Evolutionary conservation across 805 yeast genomes (phyloP).

Genomic region (Starmerella potacharoeniae): DNA sequence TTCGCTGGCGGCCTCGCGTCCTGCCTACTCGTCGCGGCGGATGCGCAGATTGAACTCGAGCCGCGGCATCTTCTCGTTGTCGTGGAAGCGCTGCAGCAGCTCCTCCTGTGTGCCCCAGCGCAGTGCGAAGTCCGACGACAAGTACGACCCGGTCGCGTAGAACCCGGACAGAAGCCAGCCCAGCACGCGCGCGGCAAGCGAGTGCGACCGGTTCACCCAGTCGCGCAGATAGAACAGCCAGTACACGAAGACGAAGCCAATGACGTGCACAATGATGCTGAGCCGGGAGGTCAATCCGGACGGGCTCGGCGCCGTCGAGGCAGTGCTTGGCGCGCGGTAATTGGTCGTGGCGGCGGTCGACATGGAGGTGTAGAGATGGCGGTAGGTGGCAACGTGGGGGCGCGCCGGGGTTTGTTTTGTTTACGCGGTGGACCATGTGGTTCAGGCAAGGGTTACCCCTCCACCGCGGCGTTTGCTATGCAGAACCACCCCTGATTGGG

Average conservation of each 20-base stretch:
- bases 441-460: too few relatives aligned
- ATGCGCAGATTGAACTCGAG: neutral
- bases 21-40: neutral
- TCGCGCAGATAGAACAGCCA: constrained; percentile 6
- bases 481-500: too few relatives aligned
- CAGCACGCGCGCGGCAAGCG: neutral
- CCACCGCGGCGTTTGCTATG: too few relatives aligned
- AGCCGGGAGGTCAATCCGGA: neutral
- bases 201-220: neutral
- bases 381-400: too few relatives aligned
- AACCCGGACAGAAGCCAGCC: neutral
- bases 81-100: neutral
- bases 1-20: too few relatives aligned
- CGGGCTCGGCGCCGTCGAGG: neutral
- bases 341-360: too few relatives aligned
- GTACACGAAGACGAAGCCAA: constrained; percentile 1
- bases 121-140: neutral
- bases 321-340: too few relatives aligned
- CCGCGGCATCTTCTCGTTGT: neutral
- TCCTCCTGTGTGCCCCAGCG: constrained; percentile 1
- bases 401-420: too few relatives aligned
- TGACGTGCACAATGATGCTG: neutral
- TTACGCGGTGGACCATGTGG: too few relatives aligned
- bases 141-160: neutral
- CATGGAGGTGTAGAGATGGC: too few relatives aligned